Conservation (phyloP, 345 rosid genomes). For the Adansonia digitata region DNA sequence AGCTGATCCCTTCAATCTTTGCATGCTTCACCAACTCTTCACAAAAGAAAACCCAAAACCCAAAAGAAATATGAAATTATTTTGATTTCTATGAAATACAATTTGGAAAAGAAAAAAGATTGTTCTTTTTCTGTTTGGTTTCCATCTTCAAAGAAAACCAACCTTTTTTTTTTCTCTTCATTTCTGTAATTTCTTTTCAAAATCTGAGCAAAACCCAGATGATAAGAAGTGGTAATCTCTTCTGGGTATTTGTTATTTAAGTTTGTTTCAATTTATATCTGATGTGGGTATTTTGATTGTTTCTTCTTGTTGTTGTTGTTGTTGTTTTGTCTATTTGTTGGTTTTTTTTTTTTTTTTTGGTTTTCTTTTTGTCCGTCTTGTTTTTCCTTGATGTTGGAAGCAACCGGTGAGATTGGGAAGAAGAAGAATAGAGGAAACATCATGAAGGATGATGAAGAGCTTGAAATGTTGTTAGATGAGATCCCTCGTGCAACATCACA, state of each 20-base stretch:
- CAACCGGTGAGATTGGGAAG: not conserved
- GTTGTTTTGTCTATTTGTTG: not conserved
- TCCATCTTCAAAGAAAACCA: not conserved
- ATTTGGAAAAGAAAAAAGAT: not conserved
- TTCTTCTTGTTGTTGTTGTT: not conserved
- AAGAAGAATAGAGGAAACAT: not conserved
- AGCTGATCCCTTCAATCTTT: constrained; percentile 24
- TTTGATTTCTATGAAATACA: constrained; percentile 7
- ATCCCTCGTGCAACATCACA: constrained; percentile 27
- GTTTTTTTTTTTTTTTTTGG: not conserved
- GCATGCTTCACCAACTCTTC: constrained; percentile 29
- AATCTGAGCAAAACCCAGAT: constrained; percentile 14
- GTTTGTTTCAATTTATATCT: constrained; percentile 7
- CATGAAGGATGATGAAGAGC: constrained; percentile 22
- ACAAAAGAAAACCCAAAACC: constrained; percentile 15
- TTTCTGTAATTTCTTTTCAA: not conserved
- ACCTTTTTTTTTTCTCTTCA: not conserved
- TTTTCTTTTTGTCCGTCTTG: not conserved
- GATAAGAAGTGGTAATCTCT: constrained; percentile 12
- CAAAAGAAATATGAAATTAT: constrained; percentile 2
- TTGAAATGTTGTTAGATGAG: constrained; percentile 28
- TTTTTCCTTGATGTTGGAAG: constrained; percentile 5
- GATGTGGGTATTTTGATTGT: constrained; percentile 18
- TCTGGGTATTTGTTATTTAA: constrained; percentile 13
- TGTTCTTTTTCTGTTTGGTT: not conserved